Conservation (phyloP, 2,329 filamentous ascomycete species). For the Akanthomyces lecanii region DNA sequence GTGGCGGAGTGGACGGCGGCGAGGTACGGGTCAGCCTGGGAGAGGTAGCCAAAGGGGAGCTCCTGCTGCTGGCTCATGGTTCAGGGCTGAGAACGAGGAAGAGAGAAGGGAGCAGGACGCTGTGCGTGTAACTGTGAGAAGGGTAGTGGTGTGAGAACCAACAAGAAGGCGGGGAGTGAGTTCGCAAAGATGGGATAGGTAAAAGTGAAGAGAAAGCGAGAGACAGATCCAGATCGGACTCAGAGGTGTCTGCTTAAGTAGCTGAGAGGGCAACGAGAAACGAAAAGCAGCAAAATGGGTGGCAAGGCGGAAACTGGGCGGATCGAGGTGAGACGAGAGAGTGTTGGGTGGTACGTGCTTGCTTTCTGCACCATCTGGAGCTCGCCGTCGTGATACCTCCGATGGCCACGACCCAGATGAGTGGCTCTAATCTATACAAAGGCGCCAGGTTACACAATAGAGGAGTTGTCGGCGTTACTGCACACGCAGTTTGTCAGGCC, state of each 20-base stretch:
- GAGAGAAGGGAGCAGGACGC: no score
- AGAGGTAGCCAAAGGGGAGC: conserved; percentile 9
- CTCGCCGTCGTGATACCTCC: no score
- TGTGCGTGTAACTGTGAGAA: no score
- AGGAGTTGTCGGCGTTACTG: not conserved
- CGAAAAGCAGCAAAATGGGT: not conserved
- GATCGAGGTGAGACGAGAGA: no score
- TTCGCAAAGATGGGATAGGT: not conserved
- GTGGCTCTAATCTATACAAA: not conserved
- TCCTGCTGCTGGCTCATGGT: conserved; percentile 1
- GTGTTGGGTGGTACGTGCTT: not conserved
- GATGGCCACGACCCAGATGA: no score
- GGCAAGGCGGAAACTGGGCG: no score
- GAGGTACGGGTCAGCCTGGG: not conserved
- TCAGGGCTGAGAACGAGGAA: not conserved
- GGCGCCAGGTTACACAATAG: not conserved
- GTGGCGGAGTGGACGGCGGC: not conserved
- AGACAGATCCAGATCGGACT: no score
- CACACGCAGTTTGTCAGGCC: not conserved
- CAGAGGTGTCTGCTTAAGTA: not conserved
- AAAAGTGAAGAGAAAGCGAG: not conserved
- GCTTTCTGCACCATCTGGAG: not conserved
- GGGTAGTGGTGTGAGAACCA: no score
- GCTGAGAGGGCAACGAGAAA: not conserved
- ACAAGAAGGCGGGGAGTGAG: no score